phyloP scores from a whole-genome alignment of 306 rosid genomes.

The Aeschynomene evenia region DNA sequence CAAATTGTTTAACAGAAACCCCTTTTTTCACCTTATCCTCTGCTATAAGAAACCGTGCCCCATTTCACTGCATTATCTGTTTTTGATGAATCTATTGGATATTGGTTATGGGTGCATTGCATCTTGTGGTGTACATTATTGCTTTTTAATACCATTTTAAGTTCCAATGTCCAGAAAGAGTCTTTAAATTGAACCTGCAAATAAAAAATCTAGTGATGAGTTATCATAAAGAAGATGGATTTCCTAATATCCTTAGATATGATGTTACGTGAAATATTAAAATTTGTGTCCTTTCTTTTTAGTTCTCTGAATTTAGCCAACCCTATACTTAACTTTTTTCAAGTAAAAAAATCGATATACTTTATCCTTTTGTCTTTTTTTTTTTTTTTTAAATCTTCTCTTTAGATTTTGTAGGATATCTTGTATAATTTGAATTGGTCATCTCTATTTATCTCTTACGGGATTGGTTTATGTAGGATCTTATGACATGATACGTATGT shows the following conservation, averaged over 20 bases:
- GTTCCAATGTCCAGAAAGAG: background rate
- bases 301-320: background rate
- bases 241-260: background rate
- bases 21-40: background rate
- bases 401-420: background rate
- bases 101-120: background rate
- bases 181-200: too few relatives aligned
- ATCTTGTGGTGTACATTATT: background rate
- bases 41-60: background rate
- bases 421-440: conserved; percentile 21
- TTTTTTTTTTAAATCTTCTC: too few relatives aligned
- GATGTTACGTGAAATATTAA: background rate
- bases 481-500: conserved; percentile 1
- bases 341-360: background rate
- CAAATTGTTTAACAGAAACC: background rate
- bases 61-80: conserved; percentile 20
- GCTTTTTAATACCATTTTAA: background rate
- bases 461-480: background rate
- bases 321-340: background rate
- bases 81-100: background rate
- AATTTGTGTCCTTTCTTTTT: conserved; percentile 15
- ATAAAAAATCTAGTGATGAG: too few relatives aligned
- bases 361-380: conserved; percentile 9
- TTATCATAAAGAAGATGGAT: conserved; percentile 7
- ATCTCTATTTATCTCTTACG: conserved; percentile 11